Evolutionary conservation across 2,329 filamentous ascomycete species (phyloP).

Genomic region (Fusarium piperis): DNA sequence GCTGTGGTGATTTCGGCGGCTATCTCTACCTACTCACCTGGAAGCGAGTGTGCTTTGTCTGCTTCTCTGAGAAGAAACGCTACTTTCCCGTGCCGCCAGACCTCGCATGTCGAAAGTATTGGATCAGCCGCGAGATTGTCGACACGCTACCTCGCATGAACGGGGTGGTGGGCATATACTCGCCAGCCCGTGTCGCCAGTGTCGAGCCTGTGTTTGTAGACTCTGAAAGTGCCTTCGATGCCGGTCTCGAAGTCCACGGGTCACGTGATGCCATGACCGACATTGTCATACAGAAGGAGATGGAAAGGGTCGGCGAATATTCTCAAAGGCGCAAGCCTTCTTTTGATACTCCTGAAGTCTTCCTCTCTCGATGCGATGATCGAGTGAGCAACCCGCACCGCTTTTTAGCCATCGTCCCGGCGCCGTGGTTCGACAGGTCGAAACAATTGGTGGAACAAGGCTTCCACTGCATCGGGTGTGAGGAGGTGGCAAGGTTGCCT

Average conservation of each 20-base stretch:
- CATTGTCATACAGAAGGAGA: background rate
- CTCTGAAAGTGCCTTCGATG: background rate
- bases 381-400: background rate
- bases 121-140: background rate
- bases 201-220: background rate
- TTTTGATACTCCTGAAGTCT: background rate
- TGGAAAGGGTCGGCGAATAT: background rate
- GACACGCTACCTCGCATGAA: background rate
- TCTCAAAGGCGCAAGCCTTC: background rate
- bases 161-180: background rate
- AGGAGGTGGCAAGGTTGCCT: background rate
- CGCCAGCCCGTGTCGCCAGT: background rate
- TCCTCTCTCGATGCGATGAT: background rate
- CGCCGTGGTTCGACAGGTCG: conserved; percentile 3
- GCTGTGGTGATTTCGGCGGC: conserved; percentile 9
- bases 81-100: background rate
- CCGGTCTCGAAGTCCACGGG: background rate
- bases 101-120: background rate
- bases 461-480: conserved; percentile 1
- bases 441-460: background rate
- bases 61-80: background rate
- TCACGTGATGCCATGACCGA: background rate
- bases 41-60: conserved; percentile 7
- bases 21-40: conserved; percentile 17
- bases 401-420: background rate